These are phyloP conservation scores for Gamsiella multidivaricata DNA, from an alignment of 192 early-diverging fungal genomes.

Conservation along the genomic window DNA sequence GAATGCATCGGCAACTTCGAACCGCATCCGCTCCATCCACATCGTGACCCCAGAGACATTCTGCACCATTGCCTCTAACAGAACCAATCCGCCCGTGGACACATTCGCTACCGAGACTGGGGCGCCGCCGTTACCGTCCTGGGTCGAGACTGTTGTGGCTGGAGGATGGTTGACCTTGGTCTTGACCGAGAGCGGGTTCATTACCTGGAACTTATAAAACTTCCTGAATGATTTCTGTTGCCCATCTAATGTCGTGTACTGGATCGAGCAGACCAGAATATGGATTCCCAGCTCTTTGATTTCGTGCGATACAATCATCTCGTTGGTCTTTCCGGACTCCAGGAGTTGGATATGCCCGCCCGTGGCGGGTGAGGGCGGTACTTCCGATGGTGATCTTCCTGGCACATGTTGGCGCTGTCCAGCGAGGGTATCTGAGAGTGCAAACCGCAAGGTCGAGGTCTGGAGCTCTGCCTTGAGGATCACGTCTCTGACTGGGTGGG, in stretches of 20 bases:
- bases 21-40: constrained; percentile 89
- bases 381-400: neutral
- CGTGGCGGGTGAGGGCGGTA: constrained; percentile 29
- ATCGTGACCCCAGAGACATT: constrained; percentile 83
- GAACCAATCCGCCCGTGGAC: constrained; percentile 67
- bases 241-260: constrained; percentile 78
- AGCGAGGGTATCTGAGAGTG: constrained; percentile 71
- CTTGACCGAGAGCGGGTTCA: constrained; percentile 95
- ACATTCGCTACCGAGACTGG: neutral
- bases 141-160: constrained; percentile 28
- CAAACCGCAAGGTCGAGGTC: constrained; percentile 84
- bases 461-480: constrained; percentile 86
- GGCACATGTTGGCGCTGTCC: constrained; percentile 10
- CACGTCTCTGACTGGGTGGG: constrained; percentile 74
- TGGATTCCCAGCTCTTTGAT: constrained; percentile 96
- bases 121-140: constrained; percentile 11
- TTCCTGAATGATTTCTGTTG: constrained; percentile 82
- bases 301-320: constrained; percentile 89
- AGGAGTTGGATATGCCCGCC: constrained; percentile 57
- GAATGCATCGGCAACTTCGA: constrained; percentile 85
- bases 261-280: constrained; percentile 87
- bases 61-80: constrained; percentile 95
- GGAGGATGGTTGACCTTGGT: constrained; percentile 91
- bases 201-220: constrained; percentile 96
- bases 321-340: constrained; percentile 75